These are phyloP conservation scores for Jimgerdemannia flammicorona DNA, from an alignment of 192 early-diverging fungal species.

Conservation along the genomic window DNA sequence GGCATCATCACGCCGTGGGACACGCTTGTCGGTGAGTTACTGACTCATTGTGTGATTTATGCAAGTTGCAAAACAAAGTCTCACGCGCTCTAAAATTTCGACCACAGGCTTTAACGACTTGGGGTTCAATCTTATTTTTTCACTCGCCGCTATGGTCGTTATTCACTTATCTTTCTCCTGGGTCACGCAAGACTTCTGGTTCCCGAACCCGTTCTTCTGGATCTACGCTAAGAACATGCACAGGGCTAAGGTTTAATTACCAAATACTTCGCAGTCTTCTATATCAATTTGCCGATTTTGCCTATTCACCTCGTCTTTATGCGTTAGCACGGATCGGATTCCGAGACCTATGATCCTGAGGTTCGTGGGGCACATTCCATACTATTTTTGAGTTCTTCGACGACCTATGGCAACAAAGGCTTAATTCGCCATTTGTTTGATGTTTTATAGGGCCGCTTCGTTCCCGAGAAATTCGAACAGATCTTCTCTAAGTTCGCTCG, in stretches of 20 bases:
- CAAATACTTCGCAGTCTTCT: no score
- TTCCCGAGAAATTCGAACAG: slow-evolving; percentile 54
- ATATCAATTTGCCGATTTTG: no score
- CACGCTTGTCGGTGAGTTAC: slow-evolving; percentile 16
- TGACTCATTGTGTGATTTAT: neutral
- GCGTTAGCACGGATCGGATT: slow-evolving; percentile 41
- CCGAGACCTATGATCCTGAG: slow-evolving; percentile 38
- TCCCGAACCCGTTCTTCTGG: slow-evolving; percentile 43
- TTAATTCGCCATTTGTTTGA: slow-evolving; percentile 2
- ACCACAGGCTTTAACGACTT: slow-evolving; percentile 31
- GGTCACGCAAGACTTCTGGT: slow-evolving; percentile 29
- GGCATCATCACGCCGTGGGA: slow-evolving; percentile 40
- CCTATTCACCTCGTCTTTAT: no score
- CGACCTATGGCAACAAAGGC: no score
- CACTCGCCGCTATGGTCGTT: slow-evolving; percentile 24
- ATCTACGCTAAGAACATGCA: slow-evolving; percentile 44
- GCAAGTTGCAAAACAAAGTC: no score
- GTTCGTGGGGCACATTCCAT: no score
- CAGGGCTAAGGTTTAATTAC: slow-evolving; percentile 25
- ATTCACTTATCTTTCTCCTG: slow-evolving; percentile 41
- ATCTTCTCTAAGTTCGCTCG: slow-evolving; percentile 39
- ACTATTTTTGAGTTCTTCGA: no score
- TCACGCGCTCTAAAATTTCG: no score
- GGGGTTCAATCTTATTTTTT: slow-evolving; percentile 42
- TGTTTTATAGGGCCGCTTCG: slow-evolving; percentile 37